Evolutionary conservation across 1,284 basidiomycete genomes (phyloP), one percentile per base, ranked within the genome.

Genomic region (Fomitopsis schrenkii): DNA sequence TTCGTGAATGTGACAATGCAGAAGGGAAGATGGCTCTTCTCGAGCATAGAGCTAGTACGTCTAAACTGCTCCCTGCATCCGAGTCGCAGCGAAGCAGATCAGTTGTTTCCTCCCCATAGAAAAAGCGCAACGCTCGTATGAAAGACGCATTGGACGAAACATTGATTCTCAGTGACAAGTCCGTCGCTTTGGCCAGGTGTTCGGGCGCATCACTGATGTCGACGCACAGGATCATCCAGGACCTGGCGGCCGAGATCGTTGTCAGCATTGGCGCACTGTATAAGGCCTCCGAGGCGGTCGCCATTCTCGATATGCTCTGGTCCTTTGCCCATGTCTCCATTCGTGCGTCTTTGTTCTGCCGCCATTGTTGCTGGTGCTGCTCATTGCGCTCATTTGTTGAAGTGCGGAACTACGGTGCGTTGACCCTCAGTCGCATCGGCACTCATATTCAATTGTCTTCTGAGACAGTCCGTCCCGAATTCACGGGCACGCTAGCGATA

Each of bases 231-330:
- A 87, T 93, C 50, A 87, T 95, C 36, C 81, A 87, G 63, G 86
- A 88, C 22, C 76, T 96, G 26, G 83, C 91, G 0, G 74, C 77
- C 0, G 81, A 87, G 46, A 83, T 95, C 35, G 69, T 94, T 1
- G 75, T 76, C 0, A 79, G 91, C 62, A 82, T 92, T 26, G 87
- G 88, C 1, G 88, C 85, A 17, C 75, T 97, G n/a, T 95, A 94
- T 72, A 89, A 90, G 63, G 88, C 91, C 8, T 93, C 92, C 0
- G 94, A 96, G 77, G 91, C 92, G n/a, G 92, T 93, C 64, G 92
- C 93, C 0, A 76, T 94, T 58, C 74, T 96, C 1, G 95, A 97
- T 70, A 88, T 95, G 81, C 74, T 97, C 2, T 90, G 90, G 83
- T 87, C 90, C 1, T 95, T 97, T 72, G 89, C 94, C 0, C 88